Conservation (phyloP, 345 rosid genomes). For the Populus tremula region DNA sequence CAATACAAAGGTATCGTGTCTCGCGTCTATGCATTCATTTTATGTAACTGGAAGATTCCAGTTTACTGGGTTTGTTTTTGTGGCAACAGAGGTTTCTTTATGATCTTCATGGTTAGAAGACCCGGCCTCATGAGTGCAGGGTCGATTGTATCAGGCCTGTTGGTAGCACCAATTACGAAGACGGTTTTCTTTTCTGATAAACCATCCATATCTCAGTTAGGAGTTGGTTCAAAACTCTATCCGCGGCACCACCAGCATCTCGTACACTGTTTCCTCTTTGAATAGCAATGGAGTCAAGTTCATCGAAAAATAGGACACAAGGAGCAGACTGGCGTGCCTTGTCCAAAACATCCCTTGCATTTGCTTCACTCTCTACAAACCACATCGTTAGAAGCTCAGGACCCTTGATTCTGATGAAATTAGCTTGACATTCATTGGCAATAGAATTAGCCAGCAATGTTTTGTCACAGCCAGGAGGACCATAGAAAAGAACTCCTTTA, state of each 20-base stretch:
- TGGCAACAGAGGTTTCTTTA: too few species aligned
- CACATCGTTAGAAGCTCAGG: slow-evolving; percentile 2
- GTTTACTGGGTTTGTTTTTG: too few species aligned
- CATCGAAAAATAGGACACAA: neutral
- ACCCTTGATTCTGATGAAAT: neutral
- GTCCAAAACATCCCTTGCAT: neutral
- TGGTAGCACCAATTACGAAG: neutral
- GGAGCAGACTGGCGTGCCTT: neutral
- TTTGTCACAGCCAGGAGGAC: slow-evolving; percentile 1
- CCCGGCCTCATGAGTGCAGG: neutral
- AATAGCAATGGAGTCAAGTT: neutral
- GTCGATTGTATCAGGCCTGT: neutral
- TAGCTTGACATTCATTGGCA: neutral
- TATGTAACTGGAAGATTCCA: too few species aligned
- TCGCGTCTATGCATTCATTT: too few species aligned
- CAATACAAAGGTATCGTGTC: too few species aligned
- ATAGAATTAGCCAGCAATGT: neutral
- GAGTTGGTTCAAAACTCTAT: neutral
- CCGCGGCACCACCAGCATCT: neutral
- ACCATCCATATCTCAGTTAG: neutral
- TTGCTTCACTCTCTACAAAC: neutral
- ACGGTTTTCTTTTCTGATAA: neutral
- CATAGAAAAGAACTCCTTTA: neutral
- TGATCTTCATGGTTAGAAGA: neutral
- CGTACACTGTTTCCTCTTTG: neutral